phyloP scores from a whole-genome alignment of 768 basidiomycete species.

The Psilocybe azurescens region DNA sequence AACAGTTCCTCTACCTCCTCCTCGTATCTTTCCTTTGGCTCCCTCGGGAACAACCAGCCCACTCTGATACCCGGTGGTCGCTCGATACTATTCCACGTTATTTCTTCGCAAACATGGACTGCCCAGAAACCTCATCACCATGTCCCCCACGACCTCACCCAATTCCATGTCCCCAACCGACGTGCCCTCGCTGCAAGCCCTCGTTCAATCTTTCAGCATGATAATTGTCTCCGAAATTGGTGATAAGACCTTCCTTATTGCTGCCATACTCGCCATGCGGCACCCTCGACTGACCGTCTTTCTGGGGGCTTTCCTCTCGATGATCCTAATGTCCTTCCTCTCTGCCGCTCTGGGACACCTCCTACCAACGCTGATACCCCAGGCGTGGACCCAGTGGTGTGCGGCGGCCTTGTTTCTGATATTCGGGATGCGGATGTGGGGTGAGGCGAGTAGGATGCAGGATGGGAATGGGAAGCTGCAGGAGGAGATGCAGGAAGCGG shows the following conservation, averaged over 20 bases:
- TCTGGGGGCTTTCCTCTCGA: conserved; percentile 85
- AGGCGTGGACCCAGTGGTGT: conserved; percentile 66
- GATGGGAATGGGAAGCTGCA: conserved; percentile 79
- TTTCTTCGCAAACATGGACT: too few relatives aligned
- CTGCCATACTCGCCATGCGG: conserved; percentile 85
- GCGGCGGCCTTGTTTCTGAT: conserved; percentile 87
- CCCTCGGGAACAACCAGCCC: too few relatives aligned
- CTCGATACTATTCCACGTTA: too few relatives aligned
- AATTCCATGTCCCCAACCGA: conserved; percentile 9
- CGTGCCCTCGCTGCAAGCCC: conserved; percentile 41
- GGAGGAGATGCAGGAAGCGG: conserved; percentile 96
- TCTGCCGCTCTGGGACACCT: conserved; percentile 93
- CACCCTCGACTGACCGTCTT: conserved; percentile 89
- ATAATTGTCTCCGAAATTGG: conserved; percentile 93
- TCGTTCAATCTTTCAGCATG: conserved; percentile 83
- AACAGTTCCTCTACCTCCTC: too few relatives aligned
- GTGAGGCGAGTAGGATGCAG: conserved; percentile 84
- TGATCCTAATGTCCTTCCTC: conserved; percentile 91
- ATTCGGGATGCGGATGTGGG: conserved; percentile 89
- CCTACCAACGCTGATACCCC: conserved; percentile 83
- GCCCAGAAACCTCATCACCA: too few relatives aligned
- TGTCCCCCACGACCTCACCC: too few relatives aligned
- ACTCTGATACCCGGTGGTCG: too few relatives aligned
- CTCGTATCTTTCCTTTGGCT: too few relatives aligned
- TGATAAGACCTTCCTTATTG: conserved; percentile 94